A percentile compares a stretch with the other conserved stretches of the same genome.
Evolutionary conservation across 2,329 filamentous ascomycete species (phyloP).

Genomic region (Talaromyces rugulosus): DNA sequence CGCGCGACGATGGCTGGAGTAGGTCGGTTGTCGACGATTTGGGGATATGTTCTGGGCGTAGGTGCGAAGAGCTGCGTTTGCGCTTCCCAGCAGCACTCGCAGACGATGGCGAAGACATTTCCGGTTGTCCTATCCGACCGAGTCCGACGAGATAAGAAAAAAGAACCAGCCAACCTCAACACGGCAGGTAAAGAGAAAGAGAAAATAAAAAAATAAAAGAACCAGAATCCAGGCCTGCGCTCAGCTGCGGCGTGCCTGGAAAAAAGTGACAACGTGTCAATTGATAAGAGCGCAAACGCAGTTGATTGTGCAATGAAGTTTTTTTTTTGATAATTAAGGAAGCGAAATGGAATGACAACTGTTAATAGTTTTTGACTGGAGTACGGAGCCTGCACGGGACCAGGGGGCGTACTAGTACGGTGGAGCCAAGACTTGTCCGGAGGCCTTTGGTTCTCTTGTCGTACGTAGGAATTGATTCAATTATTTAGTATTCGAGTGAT

Average conservation of each 20-base stretch:
- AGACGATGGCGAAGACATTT: constrained; percentile 59
- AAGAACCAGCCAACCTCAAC: too few species aligned
- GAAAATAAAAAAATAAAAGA: neutral
- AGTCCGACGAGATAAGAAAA: neutral
- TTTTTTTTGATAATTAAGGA: neutral
- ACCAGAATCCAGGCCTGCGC: neutral
- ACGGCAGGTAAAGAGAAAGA: neutral
- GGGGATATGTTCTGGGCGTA: constrained; percentile 45
- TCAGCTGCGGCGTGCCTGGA: neutral
- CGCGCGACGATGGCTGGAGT: constrained; percentile 69
- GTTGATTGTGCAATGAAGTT: neutral
- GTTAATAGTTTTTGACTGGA: neutral
- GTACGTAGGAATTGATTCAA: too few species aligned
- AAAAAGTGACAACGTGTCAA: neutral
- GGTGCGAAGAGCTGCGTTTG: constrained; percentile 60
- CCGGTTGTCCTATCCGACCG: constrained; percentile 11
- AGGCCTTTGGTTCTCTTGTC: too few species aligned
- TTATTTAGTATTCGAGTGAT: too few species aligned
- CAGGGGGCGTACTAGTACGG: too few species aligned
- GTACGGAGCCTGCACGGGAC: too few species aligned
- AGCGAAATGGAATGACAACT: neutral
- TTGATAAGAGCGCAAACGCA: neutral
- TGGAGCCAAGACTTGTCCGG: too few species aligned
- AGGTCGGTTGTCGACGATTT: constrained; percentile 55
- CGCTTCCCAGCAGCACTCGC: constrained; percentile 62